phyloP scores from a whole-genome alignment of 2,329 filamentous ascomycete species.

The Torrubiellomyces zombiae region DNA sequence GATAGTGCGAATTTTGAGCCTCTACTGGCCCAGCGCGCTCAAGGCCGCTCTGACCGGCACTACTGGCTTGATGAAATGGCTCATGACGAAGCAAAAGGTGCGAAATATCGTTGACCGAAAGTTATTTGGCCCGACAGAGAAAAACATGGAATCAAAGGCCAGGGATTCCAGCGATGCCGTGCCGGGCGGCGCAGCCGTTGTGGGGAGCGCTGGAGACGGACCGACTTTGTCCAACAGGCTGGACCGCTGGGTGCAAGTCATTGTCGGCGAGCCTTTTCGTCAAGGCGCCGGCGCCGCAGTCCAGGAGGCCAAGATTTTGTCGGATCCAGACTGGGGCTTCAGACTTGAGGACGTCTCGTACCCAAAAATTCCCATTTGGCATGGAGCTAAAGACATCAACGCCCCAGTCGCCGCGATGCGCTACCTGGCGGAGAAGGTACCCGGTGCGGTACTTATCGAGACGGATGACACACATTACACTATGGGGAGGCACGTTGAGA shows the following conservation, averaged over 20 bases:
- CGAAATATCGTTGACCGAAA: too few species aligned
- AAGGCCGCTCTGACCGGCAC: conserved; percentile 4
- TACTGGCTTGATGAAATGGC: conserved; percentile 2
- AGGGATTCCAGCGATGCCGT: too few species aligned
- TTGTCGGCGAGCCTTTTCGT: conserved; percentile 14
- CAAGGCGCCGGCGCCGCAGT: conserved; percentile 11
- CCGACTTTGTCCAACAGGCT: not conserved
- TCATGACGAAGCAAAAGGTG: conserved; percentile 3
- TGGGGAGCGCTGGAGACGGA: not conserved
- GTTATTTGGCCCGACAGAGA: too few species aligned
- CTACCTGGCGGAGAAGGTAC: conserved; percentile 19
- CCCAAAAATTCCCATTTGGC: conserved; percentile 14
- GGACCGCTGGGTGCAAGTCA: conserved; percentile 2
- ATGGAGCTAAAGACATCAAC: conserved; percentile 15
- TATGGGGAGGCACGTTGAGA: conserved; percentile 10
- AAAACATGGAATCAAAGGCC: too few species aligned
- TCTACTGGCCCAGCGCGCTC: conserved; percentile 10
- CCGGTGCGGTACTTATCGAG: conserved; percentile 15
- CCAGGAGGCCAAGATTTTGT: conserved; percentile 14
- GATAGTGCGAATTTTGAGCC: conserved; percentile 6
- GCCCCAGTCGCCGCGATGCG: conserved; percentile 16
- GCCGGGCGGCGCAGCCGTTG: too few species aligned
- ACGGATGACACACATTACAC: conserved; percentile 18
- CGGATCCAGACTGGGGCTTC: conserved; percentile 13
- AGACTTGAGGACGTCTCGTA: conserved; percentile 12